Conservation (phyloP, 306 rosid genomes). For the Glycine soja region DNA sequence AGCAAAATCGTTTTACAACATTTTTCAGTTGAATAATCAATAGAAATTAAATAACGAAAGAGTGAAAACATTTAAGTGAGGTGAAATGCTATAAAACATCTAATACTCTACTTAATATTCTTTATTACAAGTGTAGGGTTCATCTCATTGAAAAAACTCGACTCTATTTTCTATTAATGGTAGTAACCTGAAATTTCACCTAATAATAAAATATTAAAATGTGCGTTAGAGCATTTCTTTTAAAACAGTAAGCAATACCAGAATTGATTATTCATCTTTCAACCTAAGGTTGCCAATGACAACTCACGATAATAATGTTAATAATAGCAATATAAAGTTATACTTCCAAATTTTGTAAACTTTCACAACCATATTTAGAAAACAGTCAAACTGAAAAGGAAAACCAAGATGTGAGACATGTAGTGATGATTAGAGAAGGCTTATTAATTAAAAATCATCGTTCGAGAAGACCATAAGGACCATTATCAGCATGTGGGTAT, state of each 20-base stretch:
- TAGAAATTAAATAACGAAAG: background rate
- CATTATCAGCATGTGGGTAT: no score
- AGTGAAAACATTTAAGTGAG: background rate
- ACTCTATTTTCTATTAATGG: background rate
- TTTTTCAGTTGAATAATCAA: background rate
- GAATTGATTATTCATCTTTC: background rate
- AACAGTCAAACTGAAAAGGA: background rate
- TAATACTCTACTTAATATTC: background rate
- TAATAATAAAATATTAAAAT: background rate
- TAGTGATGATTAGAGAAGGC: no score
- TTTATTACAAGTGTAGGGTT: no score
- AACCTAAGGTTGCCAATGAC: background rate
- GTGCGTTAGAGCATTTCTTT: background rate
- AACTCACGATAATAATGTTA: background rate
- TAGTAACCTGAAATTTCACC: background rate
- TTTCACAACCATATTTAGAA: no score
- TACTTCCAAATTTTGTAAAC: no score
- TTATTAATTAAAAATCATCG: no score
- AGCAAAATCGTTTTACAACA: background rate
- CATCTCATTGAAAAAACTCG: background rate
- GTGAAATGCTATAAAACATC: background rate
- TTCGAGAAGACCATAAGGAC: no score
- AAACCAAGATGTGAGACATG: background rate
- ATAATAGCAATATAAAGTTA: no score
- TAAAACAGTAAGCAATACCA: background rate